These are phyloP conservation scores for Dactylorhiza incarnata DNA, from an alignment of 106 monocot species.

Conservation along the genomic window DNA sequence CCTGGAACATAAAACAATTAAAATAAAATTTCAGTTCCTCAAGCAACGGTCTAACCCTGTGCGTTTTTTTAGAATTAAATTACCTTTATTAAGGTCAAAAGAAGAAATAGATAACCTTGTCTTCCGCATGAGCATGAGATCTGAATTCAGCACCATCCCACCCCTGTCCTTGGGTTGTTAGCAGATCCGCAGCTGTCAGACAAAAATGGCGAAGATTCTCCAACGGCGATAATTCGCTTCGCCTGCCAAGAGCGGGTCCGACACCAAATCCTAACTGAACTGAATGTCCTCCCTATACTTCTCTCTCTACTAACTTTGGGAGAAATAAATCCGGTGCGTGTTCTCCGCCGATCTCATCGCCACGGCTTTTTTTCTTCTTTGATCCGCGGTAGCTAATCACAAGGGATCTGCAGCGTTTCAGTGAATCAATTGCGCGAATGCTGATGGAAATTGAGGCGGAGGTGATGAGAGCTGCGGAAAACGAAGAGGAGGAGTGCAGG, in stretches of 20 bases:
- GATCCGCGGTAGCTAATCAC: not conserved
- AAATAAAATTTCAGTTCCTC: not conserved
- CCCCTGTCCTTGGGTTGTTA: not conserved
- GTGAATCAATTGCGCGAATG: not conserved
- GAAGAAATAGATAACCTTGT: not conserved
- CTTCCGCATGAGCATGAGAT: not conserved
- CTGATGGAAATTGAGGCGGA: not conserved
- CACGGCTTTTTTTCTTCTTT: not conserved
- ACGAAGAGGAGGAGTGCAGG: constrained; percentile 1
- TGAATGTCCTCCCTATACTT: not conserved
- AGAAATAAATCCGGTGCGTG: not conserved
- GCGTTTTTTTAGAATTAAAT: not conserved
- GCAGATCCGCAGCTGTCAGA: constrained; percentile 1
- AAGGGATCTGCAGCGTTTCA: not conserved
- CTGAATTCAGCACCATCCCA: not conserved
- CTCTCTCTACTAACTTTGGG: not conserved
- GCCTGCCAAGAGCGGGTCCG: not conserved
- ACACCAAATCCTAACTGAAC: not conserved
- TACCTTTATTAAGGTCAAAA: not conserved
- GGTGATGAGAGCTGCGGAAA: not conserved
- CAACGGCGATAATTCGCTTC: not conserved
- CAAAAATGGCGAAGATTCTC: not conserved
- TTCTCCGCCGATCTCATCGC: not conserved
- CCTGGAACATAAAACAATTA: not conserved
- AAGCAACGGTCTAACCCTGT: not conserved